These are phyloP conservation scores for Saccharum spontaneum DNA, from an alignment of 176 grass and related monocot genomes.

Conservation along the genomic window DNA sequence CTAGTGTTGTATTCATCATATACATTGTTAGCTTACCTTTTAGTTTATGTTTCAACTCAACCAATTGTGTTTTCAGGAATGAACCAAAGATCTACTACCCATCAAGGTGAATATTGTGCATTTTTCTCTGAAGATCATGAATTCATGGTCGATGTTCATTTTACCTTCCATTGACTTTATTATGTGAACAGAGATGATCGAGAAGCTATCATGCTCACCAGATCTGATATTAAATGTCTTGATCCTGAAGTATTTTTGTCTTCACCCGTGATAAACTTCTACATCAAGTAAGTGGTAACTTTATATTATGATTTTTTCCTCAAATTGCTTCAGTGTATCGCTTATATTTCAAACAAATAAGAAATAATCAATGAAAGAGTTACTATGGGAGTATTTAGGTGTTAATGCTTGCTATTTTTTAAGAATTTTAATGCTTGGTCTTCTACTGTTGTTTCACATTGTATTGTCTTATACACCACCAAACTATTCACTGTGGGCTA, in stretches of 20 bases:
- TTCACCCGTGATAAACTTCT: conserved; percentile 83
- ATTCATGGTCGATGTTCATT: background rate
- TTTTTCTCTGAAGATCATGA: conserved; percentile 28
- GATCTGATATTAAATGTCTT: conserved; percentile 72
- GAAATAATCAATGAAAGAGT: background rate
- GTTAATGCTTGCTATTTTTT: background rate
- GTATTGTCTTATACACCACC: background rate
- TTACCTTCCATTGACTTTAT: conserved; percentile 24
- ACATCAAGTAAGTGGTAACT: conserved; percentile 65
- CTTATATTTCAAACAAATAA: background rate
- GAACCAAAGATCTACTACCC: conserved; percentile 74
- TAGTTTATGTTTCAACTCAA: conserved; percentile 27
- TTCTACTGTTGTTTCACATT: background rate
- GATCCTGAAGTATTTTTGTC: conserved; percentile 65
- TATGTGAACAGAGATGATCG: conserved; percentile 71
- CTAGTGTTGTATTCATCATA: conserved; percentile 11
- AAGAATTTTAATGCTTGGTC: background rate
- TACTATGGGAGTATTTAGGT: conserved; percentile 3
- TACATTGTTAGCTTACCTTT: conserved; percentile 9
- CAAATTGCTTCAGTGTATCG: background rate
- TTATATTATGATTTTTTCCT: background rate
- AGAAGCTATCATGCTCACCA: conserved; percentile 62
- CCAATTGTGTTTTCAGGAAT: conserved; percentile 49
- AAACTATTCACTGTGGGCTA: background rate
- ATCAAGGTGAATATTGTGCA: conserved; percentile 59